Base-by-base conservation (phyloP, 306 rosid genomes). In the Casuarina equisetifolia region DNA sequence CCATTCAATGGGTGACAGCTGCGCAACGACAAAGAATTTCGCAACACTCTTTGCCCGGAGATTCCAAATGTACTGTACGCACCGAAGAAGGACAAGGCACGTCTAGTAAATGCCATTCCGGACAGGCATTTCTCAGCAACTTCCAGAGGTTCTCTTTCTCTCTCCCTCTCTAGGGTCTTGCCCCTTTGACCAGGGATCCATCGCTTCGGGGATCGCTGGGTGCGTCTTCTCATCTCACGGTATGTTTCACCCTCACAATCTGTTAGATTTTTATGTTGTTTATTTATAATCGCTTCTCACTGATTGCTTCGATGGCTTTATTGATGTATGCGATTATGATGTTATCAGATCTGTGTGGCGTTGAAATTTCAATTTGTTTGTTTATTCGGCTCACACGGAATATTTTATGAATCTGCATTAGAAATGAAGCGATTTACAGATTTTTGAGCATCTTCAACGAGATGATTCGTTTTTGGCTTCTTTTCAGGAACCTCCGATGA, bases 161-260 rank as follows among this genome's bases (percentile, higher is more conserved):
- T 16, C 59, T n/a, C 61, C 2, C 64, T 2, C 44, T 39, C 17
- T 16, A 74, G 59, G 50, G 12, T 15, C 57, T 8, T 17, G 25
- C 39, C 43, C 17, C 62, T 70, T 79, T 64, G 63, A 78, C 79
- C 70, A 42, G 15, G n/a, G 80, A 74, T 83, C 78, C 71, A 77
- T 75, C 73, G 42, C 36, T 51, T 69, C 61, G 51, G 52, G 69
- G 62, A 76, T 80, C 83, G 73, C 40, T 80, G 39, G 78, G 39
- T 45, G 69, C 25, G 4, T 73, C 57, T 49, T 15, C 55, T 8
- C 55, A 49, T 57, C 73, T 52, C 39, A 78, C 78, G 88, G 88
- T 84, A 32, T 64, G 84, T 77, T 50, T 2, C 15, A 17, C 3
- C 9, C 11, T 35, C 16, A 70, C 38, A 19, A 39, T 68, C 45